Evolutionary conservation across 163 green algal species (phyloP).

Genomic region (Scenedesmus sp.): DNA sequence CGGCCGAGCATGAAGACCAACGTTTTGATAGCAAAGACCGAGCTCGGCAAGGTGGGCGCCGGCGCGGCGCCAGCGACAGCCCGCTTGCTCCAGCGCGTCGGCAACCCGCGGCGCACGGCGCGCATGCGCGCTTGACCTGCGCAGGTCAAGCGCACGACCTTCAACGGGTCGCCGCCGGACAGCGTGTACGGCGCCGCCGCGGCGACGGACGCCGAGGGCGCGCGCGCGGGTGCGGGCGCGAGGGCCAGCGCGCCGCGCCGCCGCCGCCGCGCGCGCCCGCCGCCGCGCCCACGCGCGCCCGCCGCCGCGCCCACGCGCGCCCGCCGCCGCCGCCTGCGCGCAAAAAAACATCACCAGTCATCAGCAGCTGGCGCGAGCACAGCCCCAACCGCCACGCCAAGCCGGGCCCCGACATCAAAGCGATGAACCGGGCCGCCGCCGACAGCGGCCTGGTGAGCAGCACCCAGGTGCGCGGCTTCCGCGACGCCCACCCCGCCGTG

Average conservation of each 20-base stretch:
- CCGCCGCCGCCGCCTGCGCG: background rate
- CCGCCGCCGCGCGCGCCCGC: too few relatives aligned
- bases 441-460: conserved; percentile 38
- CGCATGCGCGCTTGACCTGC: background rate
- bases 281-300: background rate
- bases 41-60: conserved; percentile 52
- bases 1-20: conserved; percentile 57
- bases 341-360: conserved; percentile 53
- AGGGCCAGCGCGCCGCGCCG: background rate
- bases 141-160: conserved; percentile 52
- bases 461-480: conserved; percentile 25
- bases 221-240: conserved; percentile 41
- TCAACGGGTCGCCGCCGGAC: conserved; percentile 32
- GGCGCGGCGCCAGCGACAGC: background rate
- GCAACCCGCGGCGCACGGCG: background rate
- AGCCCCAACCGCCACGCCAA: conserved; percentile 51
- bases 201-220: conserved; percentile 47
- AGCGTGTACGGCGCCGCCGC: conserved; percentile 45
- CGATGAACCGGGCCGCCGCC: conserved; percentile 62
- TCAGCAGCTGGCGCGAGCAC: conserved; percentile 57
- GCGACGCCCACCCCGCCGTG: conserved; percentile 27
- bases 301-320: background rate
- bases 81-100: background rate
- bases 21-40: conserved; percentile 47
- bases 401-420: conserved; percentile 57